These are phyloP conservation scores for Zopfochytrium polystomum DNA, from an alignment of 371 early-diverging fungal species.

Conservation along the genomic window DNA sequence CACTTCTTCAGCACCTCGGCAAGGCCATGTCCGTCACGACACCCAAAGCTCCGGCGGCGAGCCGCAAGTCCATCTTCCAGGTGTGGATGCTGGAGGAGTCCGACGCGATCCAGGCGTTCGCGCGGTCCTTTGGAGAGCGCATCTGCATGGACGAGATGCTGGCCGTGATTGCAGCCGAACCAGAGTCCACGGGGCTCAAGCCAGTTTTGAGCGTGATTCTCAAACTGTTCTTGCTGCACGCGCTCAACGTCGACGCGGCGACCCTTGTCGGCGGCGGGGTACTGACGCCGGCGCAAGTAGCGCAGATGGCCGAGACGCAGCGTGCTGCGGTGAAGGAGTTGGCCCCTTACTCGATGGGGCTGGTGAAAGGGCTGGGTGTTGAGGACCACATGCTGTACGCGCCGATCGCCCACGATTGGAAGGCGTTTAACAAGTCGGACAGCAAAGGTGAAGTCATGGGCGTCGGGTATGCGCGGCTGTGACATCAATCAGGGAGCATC, in stretches of 20 bases:
- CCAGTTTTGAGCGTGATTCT: slow-evolving; percentile 4
- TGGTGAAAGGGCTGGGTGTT: slow-evolving; percentile 58
- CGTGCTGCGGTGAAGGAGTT: slow-evolving; percentile 44
- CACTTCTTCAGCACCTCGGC: slow-evolving; percentile 50
- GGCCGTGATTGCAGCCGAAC: slow-evolving; percentile 29
- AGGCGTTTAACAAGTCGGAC: slow-evolving; percentile 55
- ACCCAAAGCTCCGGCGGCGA: slow-evolving; percentile 48
- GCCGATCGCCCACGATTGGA: slow-evolving; percentile 69
- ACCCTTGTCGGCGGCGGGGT: slow-evolving; percentile 53
- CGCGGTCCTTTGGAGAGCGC: slow-evolving; percentile 64
- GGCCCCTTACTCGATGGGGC: slow-evolving; percentile 43
- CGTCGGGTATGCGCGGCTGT: slow-evolving; percentile 1
- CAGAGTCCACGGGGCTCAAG: slow-evolving; percentile 34
- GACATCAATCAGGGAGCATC: too few species aligned
- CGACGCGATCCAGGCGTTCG: slow-evolving; percentile 61
- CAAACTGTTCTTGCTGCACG: slow-evolving; percentile 20
- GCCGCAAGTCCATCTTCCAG: slow-evolving; percentile 55
- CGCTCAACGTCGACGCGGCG: slow-evolving; percentile 48
- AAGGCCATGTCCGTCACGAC: slow-evolving; percentile 42
- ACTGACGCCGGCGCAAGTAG: slow-evolving; percentile 44
- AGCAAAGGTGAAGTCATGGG: slow-evolving; percentile 40
- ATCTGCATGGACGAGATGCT: slow-evolving; percentile 56
- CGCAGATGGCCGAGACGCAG: slow-evolving; percentile 39
- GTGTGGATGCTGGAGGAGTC: slow-evolving; percentile 72
- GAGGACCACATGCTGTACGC: slow-evolving; percentile 57